Evolutionary conservation across 768 basidiomycete species (phyloP).

Genomic region (Lactarius indigo): DNA sequence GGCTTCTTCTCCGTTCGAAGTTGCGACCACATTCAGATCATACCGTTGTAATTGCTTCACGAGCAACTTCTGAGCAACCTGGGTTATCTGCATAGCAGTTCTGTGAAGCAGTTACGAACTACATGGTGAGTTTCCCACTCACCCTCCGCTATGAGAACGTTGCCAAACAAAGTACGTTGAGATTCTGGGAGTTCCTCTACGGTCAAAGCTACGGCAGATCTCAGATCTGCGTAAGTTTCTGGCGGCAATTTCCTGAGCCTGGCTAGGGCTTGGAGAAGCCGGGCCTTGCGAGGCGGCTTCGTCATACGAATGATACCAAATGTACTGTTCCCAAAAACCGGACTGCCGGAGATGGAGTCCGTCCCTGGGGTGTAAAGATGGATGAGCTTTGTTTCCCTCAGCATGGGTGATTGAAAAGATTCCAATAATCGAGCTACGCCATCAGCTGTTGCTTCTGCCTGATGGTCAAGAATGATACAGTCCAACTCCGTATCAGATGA

Average conservation of each 20-base stretch:
- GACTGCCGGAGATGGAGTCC: slow-evolving; percentile 47
- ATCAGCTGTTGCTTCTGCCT: slow-evolving; percentile 55
- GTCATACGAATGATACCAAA: slow-evolving; percentile 64
- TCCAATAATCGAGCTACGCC: slow-evolving; percentile 51
- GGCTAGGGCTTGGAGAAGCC: slow-evolving; percentile 60
- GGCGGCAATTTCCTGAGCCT: slow-evolving; percentile 52
- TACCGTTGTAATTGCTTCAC: slow-evolving; percentile 64
- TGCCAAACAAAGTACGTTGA: slow-evolving; percentile 58
- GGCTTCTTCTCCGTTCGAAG: slow-evolving; percentile 67
- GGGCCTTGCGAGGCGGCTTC: slow-evolving; percentile 61
- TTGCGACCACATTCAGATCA: slow-evolving; percentile 57
- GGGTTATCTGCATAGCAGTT: slow-evolving; percentile 51
- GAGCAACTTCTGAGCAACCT: slow-evolving; percentile 63
- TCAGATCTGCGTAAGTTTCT: slow-evolving; percentile 37
- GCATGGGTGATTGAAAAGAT: slow-evolving; percentile 35
- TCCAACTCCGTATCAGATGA: slow-evolving; percentile 43
- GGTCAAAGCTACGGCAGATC: slow-evolving; percentile 39
- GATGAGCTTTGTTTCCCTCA: slow-evolving; percentile 58
- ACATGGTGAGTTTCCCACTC: slow-evolving; percentile 5
- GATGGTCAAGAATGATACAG: slow-evolving; percentile 66
- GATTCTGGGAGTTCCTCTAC: slow-evolving; percentile 46
- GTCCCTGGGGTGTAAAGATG: slow-evolving; percentile 73
- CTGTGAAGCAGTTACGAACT: neutral
- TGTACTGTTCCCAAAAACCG: slow-evolving; percentile 47
- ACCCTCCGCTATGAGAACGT: slow-evolving; percentile 74